Base-by-base conservation (phyloP, 768 basidiomycete genomes). In the Amylocystis lapponica region DNA sequence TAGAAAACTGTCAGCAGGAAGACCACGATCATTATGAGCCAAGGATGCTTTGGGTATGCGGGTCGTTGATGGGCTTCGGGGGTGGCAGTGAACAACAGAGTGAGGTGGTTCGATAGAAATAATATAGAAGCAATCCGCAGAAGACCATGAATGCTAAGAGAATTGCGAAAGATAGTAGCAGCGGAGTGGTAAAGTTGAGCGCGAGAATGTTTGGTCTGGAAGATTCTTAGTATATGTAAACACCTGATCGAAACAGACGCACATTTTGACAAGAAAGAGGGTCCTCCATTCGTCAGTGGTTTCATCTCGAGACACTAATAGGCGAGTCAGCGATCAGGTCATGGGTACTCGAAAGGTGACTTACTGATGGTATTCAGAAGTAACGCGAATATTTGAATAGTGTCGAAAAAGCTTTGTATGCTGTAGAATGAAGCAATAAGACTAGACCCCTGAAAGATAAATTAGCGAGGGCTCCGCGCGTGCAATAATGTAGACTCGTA, bases 1-100 rank as follows among this genome's bases (percentile, higher is more conserved):
- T 88, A 90, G 20, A 87, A 68, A 33, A 81, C 64, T 8, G 81
- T 81, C 32, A 86, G 63, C 17, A 82, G 53, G 54, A 88, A 88
- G 22, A 75, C 81, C 34, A 76, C 70, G 16, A 76, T 54, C n/a
- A 86, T 65, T 11, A 80, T 65, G 11, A 72, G 72, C 70, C 79
- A 76, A 43, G 69, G 69, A 30, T 68, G 66, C 33, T 65, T 63
- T 2, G 68, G 58, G 22, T 54, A 61, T 41, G 63, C 66, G 3
- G 64, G 60, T 45, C 61, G 59, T 55, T 79, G 80, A 2, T 83
- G 61, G 14, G 80, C 79, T 60, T 83, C 82, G 5, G 74, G 58
- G 4, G 64, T 56, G 41, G 64, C 48, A 77, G 71, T 9, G 70
- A 71, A 51, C 75, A 69, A 50, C 72, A 78, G 34, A 67, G 60